These are phyloP conservation scores for Fusarium phyllophilum DNA, from an alignment of 2,329 filamentous ascomycete species.

Conservation along the genomic window DNA sequence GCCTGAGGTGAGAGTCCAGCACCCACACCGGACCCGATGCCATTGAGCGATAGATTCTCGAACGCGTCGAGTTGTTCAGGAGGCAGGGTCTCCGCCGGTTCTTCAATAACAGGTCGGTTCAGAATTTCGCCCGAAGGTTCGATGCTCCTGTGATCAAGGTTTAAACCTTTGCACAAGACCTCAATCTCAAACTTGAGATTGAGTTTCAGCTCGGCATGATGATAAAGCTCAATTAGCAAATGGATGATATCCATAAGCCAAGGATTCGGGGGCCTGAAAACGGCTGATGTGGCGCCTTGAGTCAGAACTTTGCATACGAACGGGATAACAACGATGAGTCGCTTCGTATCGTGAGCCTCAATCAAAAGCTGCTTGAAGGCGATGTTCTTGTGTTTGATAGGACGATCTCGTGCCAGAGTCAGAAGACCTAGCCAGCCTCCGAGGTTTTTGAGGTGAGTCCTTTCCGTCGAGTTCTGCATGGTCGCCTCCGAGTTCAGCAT, in stretches of 20 bases:
- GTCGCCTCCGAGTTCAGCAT: conserved; percentile 92
- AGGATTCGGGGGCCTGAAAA: conserved; percentile 94
- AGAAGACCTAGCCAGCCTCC: conserved; percentile 93
- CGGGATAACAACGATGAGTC: conserved; percentile 90
- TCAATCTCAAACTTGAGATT: conserved; percentile 99
- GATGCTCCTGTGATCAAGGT: conserved; percentile 91
- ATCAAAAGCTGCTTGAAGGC: conserved; percentile 96
- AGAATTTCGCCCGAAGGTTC: conserved; percentile 88
- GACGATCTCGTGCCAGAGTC: conserved; percentile 92
- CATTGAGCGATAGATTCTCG: conserved; percentile 82
- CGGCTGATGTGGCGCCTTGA: conserved; percentile 83
- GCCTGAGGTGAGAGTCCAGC: conserved; percentile 80
- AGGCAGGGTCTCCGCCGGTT: conserved; percentile 67
- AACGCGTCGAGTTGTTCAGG: conserved; percentile 82
- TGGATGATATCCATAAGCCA: conserved; percentile 98
- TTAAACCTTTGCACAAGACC: conserved; percentile 91
- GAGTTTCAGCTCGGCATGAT: conserved; percentile 90
- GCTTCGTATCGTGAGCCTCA: conserved; percentile 92
- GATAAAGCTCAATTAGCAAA: conserved; percentile 91
- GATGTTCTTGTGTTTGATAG: conserved; percentile 95
- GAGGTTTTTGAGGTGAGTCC: conserved; percentile 90
- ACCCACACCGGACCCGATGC: conserved; percentile 73
- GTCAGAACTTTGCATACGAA: conserved; percentile 97
- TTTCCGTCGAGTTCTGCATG: conserved; percentile 83
- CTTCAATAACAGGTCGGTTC: conserved; percentile 74